Conservation (phyloP, 306 rosid genomes). For the Prunus dulcis region DNA sequence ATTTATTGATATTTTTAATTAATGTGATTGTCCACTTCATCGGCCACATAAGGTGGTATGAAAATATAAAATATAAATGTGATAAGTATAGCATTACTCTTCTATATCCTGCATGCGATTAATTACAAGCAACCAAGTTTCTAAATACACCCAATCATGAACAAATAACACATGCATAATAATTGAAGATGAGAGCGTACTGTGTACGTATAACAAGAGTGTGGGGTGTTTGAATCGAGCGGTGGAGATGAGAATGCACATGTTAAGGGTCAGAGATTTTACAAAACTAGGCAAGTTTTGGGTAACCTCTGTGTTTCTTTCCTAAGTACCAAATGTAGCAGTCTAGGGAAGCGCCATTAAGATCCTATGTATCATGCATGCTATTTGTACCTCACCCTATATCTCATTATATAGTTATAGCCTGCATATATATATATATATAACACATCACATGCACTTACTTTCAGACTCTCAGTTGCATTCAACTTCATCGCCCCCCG, state of each 20-base stretch:
- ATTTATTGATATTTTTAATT: no score
- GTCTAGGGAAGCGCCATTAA: slow-evolving; percentile 42
- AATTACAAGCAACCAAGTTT: no score
- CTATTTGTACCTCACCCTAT: slow-evolving; percentile 24
- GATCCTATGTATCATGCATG: neutral
- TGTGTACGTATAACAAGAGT: neutral
- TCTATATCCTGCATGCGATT: no score
- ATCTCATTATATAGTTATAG: slow-evolving; percentile 13
- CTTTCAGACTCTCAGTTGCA: slow-evolving; percentile 33
- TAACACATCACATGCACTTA: slow-evolving; percentile 49
- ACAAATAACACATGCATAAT: neutral
- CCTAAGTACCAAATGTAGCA: slow-evolving; percentile 48
- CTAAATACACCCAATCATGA: no score
- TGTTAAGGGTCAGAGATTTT: neutral
- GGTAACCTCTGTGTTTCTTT: slow-evolving; percentile 42
- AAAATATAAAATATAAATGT: no score
- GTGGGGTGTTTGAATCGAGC: neutral
- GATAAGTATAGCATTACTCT: no score
- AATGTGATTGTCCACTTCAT: no score
- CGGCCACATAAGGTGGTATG: no score
- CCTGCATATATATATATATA: slow-evolving; percentile 34
- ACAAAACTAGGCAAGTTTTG: slow-evolving; percentile 31
- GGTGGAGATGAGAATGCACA: neutral
- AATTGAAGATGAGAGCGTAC: no score
- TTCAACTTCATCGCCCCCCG: slow-evolving; percentile 32